These are phyloP conservation scores for Fusarium sacchari DNA, from an alignment of 2,329 filamentous ascomycete species.

Conservation along the genomic window DNA sequence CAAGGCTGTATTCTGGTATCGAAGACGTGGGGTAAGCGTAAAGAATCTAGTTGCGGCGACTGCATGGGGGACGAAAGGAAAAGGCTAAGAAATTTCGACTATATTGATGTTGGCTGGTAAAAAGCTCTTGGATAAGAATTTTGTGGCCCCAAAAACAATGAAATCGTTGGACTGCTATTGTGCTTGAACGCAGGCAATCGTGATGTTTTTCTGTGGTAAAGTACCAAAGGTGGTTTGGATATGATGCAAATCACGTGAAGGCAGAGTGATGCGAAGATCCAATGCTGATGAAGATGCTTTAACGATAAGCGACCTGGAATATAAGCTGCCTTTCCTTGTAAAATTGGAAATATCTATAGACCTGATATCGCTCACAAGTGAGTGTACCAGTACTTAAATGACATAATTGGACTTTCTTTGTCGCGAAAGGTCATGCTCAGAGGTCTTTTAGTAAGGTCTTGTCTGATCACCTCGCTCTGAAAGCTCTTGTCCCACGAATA, in stretches of 20 bases:
- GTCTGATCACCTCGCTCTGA: neutral
- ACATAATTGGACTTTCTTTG: neutral
- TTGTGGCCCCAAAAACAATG: neutral
- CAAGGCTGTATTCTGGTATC: slow-evolving; percentile 23
- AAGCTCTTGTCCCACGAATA: neutral
- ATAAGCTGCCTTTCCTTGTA: neutral
- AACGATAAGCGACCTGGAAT: neutral
- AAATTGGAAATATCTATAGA: neutral
- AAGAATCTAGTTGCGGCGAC: slow-evolving; percentile 18
- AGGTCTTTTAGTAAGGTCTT: neutral
- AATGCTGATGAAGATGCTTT: slow-evolving; percentile 1
- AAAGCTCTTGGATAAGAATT: neutral
- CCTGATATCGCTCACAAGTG: neutral
- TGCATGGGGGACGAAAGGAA: slow-evolving; percentile 16
- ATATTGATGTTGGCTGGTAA: neutral
- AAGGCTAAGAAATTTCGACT: neutral
- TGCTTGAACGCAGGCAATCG: slow-evolving; percentile 15
- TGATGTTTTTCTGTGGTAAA: slow-evolving; percentile 3
- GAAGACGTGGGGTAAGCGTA: slow-evolving; percentile 29
- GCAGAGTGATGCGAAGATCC: neutral
- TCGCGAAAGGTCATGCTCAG: neutral
- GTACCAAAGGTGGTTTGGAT: neutral
- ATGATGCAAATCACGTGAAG: slow-evolving; percentile 33
- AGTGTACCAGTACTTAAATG: neutral
- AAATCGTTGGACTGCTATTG: neutral